Conservation (phyloP, 2,329 filamentous ascomycete genomes). For the Diaporthe sp. region DNA sequence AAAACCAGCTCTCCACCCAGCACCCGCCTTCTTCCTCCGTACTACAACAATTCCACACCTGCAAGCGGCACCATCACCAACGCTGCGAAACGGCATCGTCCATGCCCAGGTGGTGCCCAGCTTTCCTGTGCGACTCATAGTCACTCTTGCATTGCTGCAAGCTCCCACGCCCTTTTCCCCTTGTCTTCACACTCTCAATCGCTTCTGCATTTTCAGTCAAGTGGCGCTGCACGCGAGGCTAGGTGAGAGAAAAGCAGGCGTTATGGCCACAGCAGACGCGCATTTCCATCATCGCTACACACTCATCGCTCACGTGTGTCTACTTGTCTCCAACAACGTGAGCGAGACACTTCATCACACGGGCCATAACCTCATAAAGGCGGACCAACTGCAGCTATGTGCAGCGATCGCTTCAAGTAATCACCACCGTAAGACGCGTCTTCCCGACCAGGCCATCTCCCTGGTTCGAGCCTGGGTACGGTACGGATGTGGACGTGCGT, state of each 20-base stretch:
- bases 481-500: neutral
- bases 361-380: neutral
- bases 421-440: neutral
- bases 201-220: neutral
- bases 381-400: too few species aligned
- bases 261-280: neutral
- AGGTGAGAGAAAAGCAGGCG: neutral
- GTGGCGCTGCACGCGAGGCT: neutral
- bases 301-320: neutral
- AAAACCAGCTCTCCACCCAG: conserved; percentile 37
- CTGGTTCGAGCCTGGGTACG: neutral
- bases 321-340: neutral
- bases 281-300: neutral
- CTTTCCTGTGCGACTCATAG: neutral
- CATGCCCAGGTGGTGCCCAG: neutral
- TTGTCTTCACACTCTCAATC: neutral
- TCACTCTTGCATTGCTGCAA: neutral
- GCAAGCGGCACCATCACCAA: neutral
- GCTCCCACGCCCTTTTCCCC: neutral
- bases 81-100: neutral
- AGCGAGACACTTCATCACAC: neutral
- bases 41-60: conserved; percentile 32
- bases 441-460: neutral
- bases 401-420: neutral
- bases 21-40: conserved; percentile 26